Conservation (phyloP, 2,329 filamentous ascomycete genomes). For the Scedosporium dehoogii region DNA sequence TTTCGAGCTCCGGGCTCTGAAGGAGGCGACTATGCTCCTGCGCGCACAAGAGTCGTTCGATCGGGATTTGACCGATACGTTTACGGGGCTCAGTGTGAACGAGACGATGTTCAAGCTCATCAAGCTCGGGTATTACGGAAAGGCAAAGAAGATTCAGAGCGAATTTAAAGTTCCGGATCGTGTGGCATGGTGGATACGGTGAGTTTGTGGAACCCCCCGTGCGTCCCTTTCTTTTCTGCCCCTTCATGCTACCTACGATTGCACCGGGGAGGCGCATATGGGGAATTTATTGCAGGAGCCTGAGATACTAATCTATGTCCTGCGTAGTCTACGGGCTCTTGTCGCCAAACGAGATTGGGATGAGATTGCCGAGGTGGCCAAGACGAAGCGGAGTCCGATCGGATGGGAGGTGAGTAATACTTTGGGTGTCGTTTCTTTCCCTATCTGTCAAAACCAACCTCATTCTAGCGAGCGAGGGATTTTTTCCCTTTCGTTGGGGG, state of each 20-base stretch:
- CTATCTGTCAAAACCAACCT: background rate
- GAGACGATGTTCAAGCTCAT: conserved; percentile 88
- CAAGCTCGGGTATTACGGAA: conserved; percentile 68
- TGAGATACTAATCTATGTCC: conserved; percentile 5
- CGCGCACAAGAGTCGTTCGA: conserved; percentile 83
- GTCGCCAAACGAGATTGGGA: conserved; percentile 87
- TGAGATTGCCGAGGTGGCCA: conserved; percentile 78
- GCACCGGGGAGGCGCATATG: background rate
- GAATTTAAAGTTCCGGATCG: conserved; percentile 93
- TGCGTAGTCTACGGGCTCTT: conserved; percentile 65
- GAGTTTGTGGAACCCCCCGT: conserved; percentile 15
- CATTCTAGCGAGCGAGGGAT: too few species aligned
- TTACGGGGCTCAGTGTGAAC: conserved; percentile 77
- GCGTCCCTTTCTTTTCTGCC: background rate
- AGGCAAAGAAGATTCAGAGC: conserved; percentile 76
- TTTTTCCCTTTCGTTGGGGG: background rate
- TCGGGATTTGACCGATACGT: conserved; percentile 67
- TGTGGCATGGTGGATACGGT: conserved; percentile 76
- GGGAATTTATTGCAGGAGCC: background rate
- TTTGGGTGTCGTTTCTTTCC: conserved; percentile 2
- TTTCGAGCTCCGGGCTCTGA: conserved; percentile 64
- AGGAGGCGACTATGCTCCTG: conserved; percentile 70
- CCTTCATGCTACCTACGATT: background rate
- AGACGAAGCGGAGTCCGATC: conserved; percentile 77
- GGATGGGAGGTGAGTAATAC: conserved; percentile 73